A percentile compares a stretch with the other conserved stretches of the same genome.
These are phyloP conservation scores for Phlebopus sp. DNA, from an alignment of 1,284 basidiomycete species.

Conservation along the genomic window DNA sequence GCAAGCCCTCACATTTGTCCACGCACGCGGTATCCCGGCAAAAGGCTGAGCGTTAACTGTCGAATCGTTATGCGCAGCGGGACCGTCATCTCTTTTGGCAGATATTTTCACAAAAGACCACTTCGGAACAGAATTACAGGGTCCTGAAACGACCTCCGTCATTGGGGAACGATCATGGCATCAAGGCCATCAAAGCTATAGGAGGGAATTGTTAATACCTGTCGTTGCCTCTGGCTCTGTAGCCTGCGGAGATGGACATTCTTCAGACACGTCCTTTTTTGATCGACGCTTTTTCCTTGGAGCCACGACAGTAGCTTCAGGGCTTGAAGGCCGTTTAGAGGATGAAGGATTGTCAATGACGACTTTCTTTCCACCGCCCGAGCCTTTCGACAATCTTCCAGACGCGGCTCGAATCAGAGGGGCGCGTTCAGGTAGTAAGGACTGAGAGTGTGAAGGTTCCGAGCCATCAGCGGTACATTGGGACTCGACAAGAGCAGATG, in stretches of 20 bases:
- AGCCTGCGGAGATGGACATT: neutral
- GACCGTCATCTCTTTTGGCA: neutral
- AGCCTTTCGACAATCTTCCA: neutral
- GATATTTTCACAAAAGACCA: constrained; percentile 21
- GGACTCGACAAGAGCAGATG: neutral
- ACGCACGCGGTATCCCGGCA: constrained; percentile 19
- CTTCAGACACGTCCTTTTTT: constrained; percentile 1
- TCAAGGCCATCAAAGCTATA: neutral
- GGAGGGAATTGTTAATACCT: neutral
- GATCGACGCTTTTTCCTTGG: constrained; percentile 11
- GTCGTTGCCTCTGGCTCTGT: neutral
- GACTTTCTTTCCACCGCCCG: neutral
- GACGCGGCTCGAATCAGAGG: no score
- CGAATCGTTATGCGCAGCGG: neutral
- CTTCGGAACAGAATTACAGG: neutral
- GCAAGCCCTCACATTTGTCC: constrained; percentile 26
- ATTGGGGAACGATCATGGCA: neutral
- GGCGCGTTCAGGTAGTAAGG: no score
- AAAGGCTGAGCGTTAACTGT: neutral
- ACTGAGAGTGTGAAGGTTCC: no score
- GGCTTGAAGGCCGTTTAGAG: constrained; percentile 19
- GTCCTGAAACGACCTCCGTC: neutral
- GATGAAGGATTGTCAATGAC: neutral
- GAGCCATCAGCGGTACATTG: no score
- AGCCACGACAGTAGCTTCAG: constrained; percentile 1